Percentiles rank a stretch among this genome's conserved stretches.
Conservation (phyloP, 1,284 basidiomycete genomes). For the Ganoderma meredithae region DNA sequence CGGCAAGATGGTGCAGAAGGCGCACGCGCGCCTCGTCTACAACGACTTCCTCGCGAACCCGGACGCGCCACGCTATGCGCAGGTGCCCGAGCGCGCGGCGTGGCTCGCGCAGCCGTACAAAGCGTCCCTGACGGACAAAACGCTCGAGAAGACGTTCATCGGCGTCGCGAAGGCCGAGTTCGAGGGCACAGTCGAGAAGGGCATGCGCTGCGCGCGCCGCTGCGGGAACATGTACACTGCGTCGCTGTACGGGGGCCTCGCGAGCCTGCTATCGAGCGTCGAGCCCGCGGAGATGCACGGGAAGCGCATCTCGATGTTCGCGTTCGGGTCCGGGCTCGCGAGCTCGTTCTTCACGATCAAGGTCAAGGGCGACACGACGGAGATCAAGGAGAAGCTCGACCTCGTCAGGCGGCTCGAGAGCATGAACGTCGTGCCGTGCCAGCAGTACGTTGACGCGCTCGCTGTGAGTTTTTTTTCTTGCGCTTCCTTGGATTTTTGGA, state of each 20-base stretch:
- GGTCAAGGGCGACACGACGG: slow-evolving; percentile 85
- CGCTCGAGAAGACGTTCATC: slow-evolving; percentile 94
- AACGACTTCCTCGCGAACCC: slow-evolving; percentile 93
- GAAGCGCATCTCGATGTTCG: slow-evolving; percentile 92
- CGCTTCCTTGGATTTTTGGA: background rate
- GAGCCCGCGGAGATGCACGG: slow-evolving; percentile 72
- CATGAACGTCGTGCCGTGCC: slow-evolving; percentile 93
- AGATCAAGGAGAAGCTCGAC: slow-evolving; percentile 84
- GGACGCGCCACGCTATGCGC: slow-evolving; percentile 75
- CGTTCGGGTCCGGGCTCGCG: slow-evolving; percentile 93
- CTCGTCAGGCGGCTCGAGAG: slow-evolving; percentile 78
- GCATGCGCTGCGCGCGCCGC: slow-evolving; percentile 84
- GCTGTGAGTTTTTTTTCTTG: slow-evolving; percentile 55
- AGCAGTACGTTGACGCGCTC: slow-evolving; percentile 83
- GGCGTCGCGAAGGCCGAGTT: slow-evolving; percentile 76
- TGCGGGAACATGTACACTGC: slow-evolving; percentile 99
- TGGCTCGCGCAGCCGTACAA: slow-evolving; percentile 74
- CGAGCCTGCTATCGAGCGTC: slow-evolving; percentile 79
- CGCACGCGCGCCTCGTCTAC: slow-evolving; percentile 91
- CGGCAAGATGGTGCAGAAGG: slow-evolving; percentile 98
- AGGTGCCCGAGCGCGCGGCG: slow-evolving; percentile 73
- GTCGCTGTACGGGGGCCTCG: slow-evolving; percentile 94
- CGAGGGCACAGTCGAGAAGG: slow-evolving; percentile 75
- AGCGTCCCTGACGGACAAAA: slow-evolving; percentile 90
- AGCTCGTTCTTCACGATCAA: slow-evolving; percentile 90